These are phyloP conservation scores for Ceratobasidium sp. DNA, from an alignment of 1,284 basidiomycete genomes.

Conservation along the genomic window DNA sequence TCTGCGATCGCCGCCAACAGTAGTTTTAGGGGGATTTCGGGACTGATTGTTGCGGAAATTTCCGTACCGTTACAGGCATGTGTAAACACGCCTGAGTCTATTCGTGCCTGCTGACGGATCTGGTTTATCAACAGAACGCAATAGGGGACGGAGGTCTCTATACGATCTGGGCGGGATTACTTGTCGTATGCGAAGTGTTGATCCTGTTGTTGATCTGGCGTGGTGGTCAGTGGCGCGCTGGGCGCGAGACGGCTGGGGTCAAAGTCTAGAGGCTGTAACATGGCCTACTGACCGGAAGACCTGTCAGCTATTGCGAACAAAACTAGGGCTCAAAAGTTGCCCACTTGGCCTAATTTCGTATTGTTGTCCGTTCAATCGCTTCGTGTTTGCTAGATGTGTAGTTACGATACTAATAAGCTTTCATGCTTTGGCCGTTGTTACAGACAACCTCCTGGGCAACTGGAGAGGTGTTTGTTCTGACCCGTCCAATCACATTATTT, in stretches of 20 bases:
- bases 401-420: not conserved
- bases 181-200: conserved; percentile 67
- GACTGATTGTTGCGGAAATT: conserved; percentile 77
- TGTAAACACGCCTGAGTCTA: conserved; percentile 2
- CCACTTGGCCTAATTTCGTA: not conserved
- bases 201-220: conserved; percentile 66
- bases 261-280: too few species aligned
- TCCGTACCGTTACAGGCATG: conserved; percentile 74
- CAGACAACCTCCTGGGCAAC: too few species aligned
- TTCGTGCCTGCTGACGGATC: not conserved
- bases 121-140: conserved; percentile 56
- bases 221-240: conserved; percentile 61
- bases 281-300: too few species aligned
- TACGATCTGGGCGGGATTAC: conserved; percentile 74
- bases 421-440: too few species aligned
- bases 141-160: conserved; percentile 81
- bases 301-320: too few species aligned
- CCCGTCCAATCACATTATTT: not conserved
- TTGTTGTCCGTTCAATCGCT: not conserved
- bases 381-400: not conserved
- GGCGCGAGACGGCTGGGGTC: conserved; percentile 52
- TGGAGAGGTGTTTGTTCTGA: too few species aligned
- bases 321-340: not conserved
- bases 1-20: conserved; percentile 78
- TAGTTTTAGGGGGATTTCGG: conserved; percentile 74